These are phyloP conservation scores for Tolypocladium sp. DNA, from an alignment of 2,329 filamentous ascomycete genomes.

Conservation along the genomic window DNA sequence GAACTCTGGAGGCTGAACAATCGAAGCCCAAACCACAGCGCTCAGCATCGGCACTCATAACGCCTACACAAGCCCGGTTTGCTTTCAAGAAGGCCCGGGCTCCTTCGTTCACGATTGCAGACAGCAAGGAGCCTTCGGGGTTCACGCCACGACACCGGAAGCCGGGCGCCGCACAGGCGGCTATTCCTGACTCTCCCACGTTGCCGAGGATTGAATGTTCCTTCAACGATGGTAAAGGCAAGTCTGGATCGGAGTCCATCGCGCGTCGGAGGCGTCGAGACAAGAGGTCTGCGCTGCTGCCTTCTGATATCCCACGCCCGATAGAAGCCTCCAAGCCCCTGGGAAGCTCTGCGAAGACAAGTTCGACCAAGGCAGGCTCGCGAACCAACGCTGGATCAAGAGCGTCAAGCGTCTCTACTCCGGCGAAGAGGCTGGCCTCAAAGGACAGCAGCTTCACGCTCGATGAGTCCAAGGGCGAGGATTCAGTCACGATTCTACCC, in stretches of 20 bases:
- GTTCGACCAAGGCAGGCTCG: background rate
- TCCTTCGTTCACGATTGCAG: background rate
- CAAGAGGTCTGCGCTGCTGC: background rate
- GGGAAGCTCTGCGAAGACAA: background rate
- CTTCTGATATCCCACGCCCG: background rate
- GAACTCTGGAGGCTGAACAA: background rate
- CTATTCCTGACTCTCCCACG: slow-evolving; percentile 2
- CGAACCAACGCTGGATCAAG: background rate
- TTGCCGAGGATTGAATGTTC: background rate
- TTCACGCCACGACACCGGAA: background rate
- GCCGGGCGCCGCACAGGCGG: background rate
- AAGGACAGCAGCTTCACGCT: slow-evolving; percentile 12
- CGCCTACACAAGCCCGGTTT: background rate
- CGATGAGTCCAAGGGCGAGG: slow-evolving; percentile 10
- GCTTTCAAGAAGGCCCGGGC: background rate
- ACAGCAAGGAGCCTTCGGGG: background rate
- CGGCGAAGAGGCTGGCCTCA: background rate
- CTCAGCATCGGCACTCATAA: background rate
- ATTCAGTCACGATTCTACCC: slow-evolving; percentile 13
- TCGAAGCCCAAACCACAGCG: background rate
- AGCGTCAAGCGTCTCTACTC: background rate
- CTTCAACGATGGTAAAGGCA: background rate
- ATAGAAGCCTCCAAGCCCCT: background rate
- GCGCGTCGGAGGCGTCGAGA: background rate
- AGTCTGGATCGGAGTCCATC: background rate